Base-by-base conservation (phyloP, 1,139 yeast species). In the Lodderomyces metapsilosis region DNA sequence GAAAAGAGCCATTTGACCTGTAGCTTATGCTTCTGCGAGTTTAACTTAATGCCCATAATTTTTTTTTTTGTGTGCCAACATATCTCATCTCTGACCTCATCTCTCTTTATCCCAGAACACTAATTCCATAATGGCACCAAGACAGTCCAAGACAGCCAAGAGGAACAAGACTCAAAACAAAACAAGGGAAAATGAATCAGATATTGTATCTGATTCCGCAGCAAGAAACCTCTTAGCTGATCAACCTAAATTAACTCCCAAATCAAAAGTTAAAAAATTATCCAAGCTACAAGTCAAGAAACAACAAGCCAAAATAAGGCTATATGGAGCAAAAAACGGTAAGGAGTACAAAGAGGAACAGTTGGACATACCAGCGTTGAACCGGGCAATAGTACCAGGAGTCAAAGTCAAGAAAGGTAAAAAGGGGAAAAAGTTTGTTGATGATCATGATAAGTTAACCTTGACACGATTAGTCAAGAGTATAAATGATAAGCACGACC, bases 341-440 rank as follows among this genome's bases (percentile, higher is more conserved):
- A 78, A 77, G 51, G 80, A 74, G 40, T 88, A 84, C 59, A 71
- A 80, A 21, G 97, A 89, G 53, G 82, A 81, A 45, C 95, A 88
- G 54, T 71, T 91, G 36, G 79, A 83, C 34, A 68, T 89, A 37
- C 97, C 97, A 28, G 71, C 75, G 21, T 74, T 91, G 54, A 92
- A 92, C 61, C 83, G 77, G 52, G 88, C 97, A 8, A 75, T 91
- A 34, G 78, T 80, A 38, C 96, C 98, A 0, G 97, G 96, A 36
- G 88, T 87, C 8, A 82, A 85, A 52, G 74, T 72, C 38, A 78
- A 78, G 53, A 75, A 75, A 47, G 97, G 97, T 41, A 92, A 91
- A 64, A 92, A 91, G 67, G 98, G 98, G 40, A 92, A 92, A 70
- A 84, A 84, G 55, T 89, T 91, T 62, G 83, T 89, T 22, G 85